These are phyloP conservation scores for Tilletia caries DNA, from an alignment of 1,284 basidiomycete species.

Conservation along the genomic window DNA sequence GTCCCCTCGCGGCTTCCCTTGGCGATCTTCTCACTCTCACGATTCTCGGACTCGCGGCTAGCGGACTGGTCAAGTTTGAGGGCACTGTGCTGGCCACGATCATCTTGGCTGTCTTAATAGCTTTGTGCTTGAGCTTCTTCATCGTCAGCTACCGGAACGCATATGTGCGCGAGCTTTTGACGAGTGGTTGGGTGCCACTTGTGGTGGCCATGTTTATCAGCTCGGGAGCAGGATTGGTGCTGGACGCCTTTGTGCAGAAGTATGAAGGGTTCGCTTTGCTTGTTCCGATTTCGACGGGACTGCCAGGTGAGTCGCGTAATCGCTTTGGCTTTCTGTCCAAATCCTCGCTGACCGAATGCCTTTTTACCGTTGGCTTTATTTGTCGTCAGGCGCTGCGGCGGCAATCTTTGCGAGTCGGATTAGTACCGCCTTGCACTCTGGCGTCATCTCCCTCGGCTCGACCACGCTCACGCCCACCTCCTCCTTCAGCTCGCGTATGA, in stretches of 20 bases:
- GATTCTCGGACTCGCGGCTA: slow-evolving; percentile 52
- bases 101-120: slow-evolving; percentile 65
- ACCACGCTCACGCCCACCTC: slow-evolving; percentile 1
- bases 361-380: slow-evolving; percentile 55
- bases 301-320: slow-evolving; percentile 23
- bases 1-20: slow-evolving; percentile 84
- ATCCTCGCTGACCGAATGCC: not conserved
- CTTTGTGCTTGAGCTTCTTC: slow-evolving; percentile 63
- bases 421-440: slow-evolving; percentile 73
- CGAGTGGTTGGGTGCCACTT: slow-evolving; percentile 82
- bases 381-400: slow-evolving; percentile 72
- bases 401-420: slow-evolving; percentile 87
- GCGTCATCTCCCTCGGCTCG: slow-evolving; percentile 23
- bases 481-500: not conserved
- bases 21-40: slow-evolving; percentile 82
- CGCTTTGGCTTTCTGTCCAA: no score
- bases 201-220: slow-evolving; percentile 90
- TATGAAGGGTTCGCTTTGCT: slow-evolving; percentile 85
- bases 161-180: slow-evolving; percentile 68
- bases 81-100: slow-evolving; percentile 55
- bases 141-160: slow-evolving; percentile 64
- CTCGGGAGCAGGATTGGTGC: slow-evolving; percentile 81
- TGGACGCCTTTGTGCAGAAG: slow-evolving; percentile 79
- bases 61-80: slow-evolving; percentile 50
- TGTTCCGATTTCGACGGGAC: slow-evolving; percentile 79